Percentiles rank a stretch among this genome's conserved stretches.
Conservation (phyloP, 2,329 filamentous ascomycete genomes). For the Emergomyces africanus region DNA sequence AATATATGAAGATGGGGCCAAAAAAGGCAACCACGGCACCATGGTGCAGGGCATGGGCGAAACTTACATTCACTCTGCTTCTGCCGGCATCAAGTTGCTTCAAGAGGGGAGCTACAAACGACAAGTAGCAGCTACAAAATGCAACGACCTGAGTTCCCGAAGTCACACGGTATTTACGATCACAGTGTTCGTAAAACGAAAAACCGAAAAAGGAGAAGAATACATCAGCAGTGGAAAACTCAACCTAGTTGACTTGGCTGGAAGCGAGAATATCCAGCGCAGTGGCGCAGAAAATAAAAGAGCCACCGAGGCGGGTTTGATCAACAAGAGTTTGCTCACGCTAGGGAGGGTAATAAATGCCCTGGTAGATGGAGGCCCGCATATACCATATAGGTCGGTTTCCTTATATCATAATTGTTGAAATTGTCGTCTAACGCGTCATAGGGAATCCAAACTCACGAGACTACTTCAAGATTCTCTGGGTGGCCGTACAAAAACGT, state of each 20-base stretch:
- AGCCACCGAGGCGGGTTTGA: conserved; percentile 85
- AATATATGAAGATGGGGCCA: conserved; percentile 71
- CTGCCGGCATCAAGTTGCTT: conserved; percentile 76
- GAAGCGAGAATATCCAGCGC: conserved; percentile 93
- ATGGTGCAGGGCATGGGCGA: conserved; percentile 98
- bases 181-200: conserved; percentile 76
- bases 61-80: conserved; percentile 73
- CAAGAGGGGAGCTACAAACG: conserved; percentile 83
- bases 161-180: conserved; percentile 98
- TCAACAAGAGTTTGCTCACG: conserved; percentile 95
- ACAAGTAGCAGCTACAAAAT: conserved; percentile 99
- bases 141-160: conserved; percentile 92
- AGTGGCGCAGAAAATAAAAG: conserved; percentile 98
- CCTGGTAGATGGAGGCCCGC: conserved; percentile 73
- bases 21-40: conserved; percentile 66
- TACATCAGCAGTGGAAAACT: conserved; percentile 85
- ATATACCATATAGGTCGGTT: conserved; percentile 59
- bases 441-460: conserved; percentile 86
- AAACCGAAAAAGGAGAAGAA: conserved; percentile 72
- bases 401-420: background rate
- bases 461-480: conserved; percentile 91
- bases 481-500: conserved; percentile 90
- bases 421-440: background rate
- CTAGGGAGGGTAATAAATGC: conserved; percentile 96
- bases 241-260: conserved; percentile 91